Evolutionary conservation across 768 basidiomycete genomes (phyloP), one percentile per base, ranked within the genome.

Genomic region (Leccinum incarnatum): DNA sequence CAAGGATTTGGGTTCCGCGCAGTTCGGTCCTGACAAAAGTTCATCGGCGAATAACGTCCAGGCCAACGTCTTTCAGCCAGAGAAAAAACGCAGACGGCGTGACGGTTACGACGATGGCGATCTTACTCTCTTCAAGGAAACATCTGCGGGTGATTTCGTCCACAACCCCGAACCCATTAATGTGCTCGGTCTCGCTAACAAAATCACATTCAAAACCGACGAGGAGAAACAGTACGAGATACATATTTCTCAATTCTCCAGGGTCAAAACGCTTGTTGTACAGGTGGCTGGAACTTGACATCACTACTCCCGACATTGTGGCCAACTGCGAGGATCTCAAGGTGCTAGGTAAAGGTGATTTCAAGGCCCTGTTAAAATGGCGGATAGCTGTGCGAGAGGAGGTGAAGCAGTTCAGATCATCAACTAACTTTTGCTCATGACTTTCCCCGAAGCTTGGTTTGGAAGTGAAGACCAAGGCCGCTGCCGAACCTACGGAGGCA

Each of bases 331-430:
- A 87, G 21, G 97, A 99, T 79, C 79, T 99, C 63, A 98, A 96
- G 72, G 97, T 99, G 4, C 77, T 99, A 34, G 97, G 97, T 34
- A 99, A 98, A 76, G 91, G 95, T 29, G 97, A 99, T 69, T 99
- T 99, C 79, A 98, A 98, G 73, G 69, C 82, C 9, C 76, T 99
- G 55, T 78, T 98, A 58, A 98, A 89, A 76, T 99, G 96, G 96
- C 83, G 97, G 52, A 74, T 85, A 46, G 83, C 86, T 5, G 78
- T 98, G 32, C 88, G 97, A 29, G 87, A 98, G 75, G 93, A 98
- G 81, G 93, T 92, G 52, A 54, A 25, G 15, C 46, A 42, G 36
- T 58, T 34, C 57, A 37, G 42, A 40, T 7, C 49, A 45, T 57
- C 23, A 25, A 45, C 14, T 53, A 9, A 9, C 49, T 17, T 47